These are phyloP conservation scores for Postia placenta DNA, from an alignment of 768 basidiomycete species.

Conservation along the genomic window DNA sequence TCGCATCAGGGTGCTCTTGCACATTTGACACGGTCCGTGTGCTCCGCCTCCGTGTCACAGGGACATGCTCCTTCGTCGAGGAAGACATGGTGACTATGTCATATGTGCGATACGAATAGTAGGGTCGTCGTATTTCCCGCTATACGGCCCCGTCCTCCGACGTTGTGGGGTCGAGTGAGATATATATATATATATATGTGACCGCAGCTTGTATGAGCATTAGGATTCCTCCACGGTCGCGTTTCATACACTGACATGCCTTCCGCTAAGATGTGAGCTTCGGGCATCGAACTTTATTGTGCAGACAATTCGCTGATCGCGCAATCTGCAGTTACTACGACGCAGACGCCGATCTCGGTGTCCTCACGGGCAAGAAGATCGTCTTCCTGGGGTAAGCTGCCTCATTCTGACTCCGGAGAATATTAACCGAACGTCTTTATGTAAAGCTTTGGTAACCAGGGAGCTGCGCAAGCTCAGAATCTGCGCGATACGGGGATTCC, in stretches of 20 bases:
- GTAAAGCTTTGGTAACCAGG: conserved; percentile 57
- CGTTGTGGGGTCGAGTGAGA: neutral
- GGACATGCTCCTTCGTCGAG: conserved; percentile 11
- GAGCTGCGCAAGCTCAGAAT: conserved; percentile 62
- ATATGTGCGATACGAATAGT: neutral
- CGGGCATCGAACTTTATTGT: neutral
- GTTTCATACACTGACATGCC: conserved; percentile 13
- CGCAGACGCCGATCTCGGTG: conserved; percentile 46
- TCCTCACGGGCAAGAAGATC: conserved; percentile 44
- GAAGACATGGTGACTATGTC: conserved; percentile 9
- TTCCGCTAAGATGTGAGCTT: conserved; percentile 48
- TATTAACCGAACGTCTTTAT: no score
- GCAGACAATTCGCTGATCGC: neutral
- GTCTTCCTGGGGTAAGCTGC: conserved; percentile 51
- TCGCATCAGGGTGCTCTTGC: no score
- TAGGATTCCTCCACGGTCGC: neutral
- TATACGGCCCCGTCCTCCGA: conserved; percentile 1
- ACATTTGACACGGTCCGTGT: conserved; percentile 10
- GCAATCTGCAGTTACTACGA: conserved; percentile 45
- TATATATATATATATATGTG: conserved; percentile 1
- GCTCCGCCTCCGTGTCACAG: conserved; percentile 15
- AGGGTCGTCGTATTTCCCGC: neutral
- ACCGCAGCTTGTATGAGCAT: neutral
- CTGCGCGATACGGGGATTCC: conserved; percentile 56
- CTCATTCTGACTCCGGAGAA: neutral